Percentiles rank a stretch among this genome's conserved stretches.
Evolutionary conservation across 495 filamentous ascomycete genomes (phyloP).

Genomic region (Hypoxylon subgilvum): DNA sequence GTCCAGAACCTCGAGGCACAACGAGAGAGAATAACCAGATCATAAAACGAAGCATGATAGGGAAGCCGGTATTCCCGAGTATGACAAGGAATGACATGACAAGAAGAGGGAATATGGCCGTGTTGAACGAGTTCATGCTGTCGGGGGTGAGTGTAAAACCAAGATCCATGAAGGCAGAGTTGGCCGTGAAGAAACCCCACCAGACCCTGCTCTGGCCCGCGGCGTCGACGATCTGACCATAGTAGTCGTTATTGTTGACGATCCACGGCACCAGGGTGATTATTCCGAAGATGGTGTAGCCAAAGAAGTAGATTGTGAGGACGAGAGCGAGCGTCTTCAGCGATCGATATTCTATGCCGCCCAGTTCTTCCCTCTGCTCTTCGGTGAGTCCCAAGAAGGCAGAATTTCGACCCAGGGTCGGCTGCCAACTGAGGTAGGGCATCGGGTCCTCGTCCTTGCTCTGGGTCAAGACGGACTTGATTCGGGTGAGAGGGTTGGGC

Average conservation of each 20-base stretch:
- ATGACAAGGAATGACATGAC: slow-evolving; percentile 82
- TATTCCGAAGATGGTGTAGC: slow-evolving; percentile 76
- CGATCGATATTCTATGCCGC: slow-evolving; percentile 91
- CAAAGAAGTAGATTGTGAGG: slow-evolving; percentile 75
- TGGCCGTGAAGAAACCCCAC: slow-evolving; percentile 91
- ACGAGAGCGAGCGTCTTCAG: slow-evolving; percentile 83
- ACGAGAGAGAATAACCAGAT: slow-evolving; percentile 77
- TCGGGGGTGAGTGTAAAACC: slow-evolving; percentile 88
- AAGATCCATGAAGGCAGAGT: slow-evolving; percentile 87
- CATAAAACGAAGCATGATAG: slow-evolving; percentile 86
- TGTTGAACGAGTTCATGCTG: slow-evolving; percentile 87
- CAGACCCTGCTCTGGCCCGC: slow-evolving; percentile 72
- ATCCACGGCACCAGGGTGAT: slow-evolving; percentile 82
- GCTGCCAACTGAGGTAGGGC: slow-evolving; percentile 92
- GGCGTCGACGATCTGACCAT: slow-evolving; percentile 63
- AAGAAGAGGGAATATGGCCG: slow-evolving; percentile 73
- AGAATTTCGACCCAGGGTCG: slow-evolving; percentile 90
- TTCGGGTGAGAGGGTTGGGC: slow-evolving; percentile 24
- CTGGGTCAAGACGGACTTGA: slow-evolving; percentile 48
- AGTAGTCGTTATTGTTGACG: slow-evolving; percentile 59
- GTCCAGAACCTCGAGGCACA: slow-evolving; percentile 62
- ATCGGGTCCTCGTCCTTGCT: slow-evolving; percentile 59
- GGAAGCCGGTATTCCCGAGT: slow-evolving; percentile 93
- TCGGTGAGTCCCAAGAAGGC: slow-evolving; percentile 86
- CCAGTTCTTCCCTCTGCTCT: slow-evolving; percentile 89